A percentile compares a stretch with the other conserved stretches of the same genome.
Evolutionary conservation across 331 rosid species (phyloP).

Genomic region (Quercus tomentella): DNA sequence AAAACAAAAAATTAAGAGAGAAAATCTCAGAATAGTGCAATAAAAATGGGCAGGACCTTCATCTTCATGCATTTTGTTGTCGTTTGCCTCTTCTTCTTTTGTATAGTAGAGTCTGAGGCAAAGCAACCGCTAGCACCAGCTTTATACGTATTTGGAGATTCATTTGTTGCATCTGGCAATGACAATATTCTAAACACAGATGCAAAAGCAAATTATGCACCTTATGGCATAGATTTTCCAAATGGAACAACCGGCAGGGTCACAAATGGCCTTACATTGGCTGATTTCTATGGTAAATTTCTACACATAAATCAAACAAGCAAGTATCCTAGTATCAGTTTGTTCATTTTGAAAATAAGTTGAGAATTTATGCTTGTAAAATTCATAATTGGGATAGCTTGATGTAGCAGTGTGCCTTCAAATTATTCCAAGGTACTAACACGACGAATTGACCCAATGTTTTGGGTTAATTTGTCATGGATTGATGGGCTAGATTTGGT

Average conservation of each 20-base stretch:
- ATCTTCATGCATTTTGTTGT: background rate
- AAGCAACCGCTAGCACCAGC: background rate
- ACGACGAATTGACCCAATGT: too few species aligned
- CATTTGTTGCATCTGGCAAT: background rate
- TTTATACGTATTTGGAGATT: background rate
- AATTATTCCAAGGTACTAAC: too few species aligned
- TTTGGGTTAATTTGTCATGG: too few species aligned
- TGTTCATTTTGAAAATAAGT: background rate
- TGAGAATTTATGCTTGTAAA: too few species aligned
- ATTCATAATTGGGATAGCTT: too few species aligned
- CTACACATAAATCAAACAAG: background rate
- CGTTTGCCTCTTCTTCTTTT: background rate
- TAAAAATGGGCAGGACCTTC: background rate
- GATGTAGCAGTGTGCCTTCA: too few species aligned
- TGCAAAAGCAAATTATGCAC: background rate
- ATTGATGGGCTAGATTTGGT: too few species aligned
- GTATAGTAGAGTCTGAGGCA: background rate
- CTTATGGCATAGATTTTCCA: conserved; percentile 3
- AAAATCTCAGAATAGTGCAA: background rate
- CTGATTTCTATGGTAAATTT: background rate
- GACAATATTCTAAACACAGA: background rate
- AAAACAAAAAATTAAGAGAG: background rate
- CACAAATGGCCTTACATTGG: background rate
- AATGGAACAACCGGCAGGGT: background rate
- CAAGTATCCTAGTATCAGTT: background rate